Base-by-base conservation (phyloP, 1,284 basidiomycete genomes). In the Polyporus tsugae region DNA sequence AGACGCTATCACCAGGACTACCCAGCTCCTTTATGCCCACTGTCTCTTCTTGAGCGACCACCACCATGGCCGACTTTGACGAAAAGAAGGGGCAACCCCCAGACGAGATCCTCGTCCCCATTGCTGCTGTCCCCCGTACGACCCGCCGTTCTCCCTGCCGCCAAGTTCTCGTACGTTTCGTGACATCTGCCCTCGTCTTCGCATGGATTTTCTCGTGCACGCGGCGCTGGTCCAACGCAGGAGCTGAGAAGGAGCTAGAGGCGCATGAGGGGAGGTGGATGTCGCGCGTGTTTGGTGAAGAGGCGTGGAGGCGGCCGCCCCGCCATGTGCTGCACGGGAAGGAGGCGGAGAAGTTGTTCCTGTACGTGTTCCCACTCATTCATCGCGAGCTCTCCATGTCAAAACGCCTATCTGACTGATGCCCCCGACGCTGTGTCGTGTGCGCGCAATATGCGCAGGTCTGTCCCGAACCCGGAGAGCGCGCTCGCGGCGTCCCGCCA, bases 401-500 rank as follows among this genome's bases (percentile, higher is more conserved):
- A 19, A 46, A 29, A 57, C 39, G 22, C 17, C 22, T 58, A 39
- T 39, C 35, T 39, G 39, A 25, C 22, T 15, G 22, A 13, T 5
- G n/a, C 6, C 25, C 22, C 15, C 13, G 33, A 15, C 11, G 4
- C 13, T 57, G 10, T 38, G 22, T 41, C 19, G 22, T 58, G 60
- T 22, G 39, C 22, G 33, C 52, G 29, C 17, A 33, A 22, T n/a
- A 15, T 62, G 0, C 87, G 38, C 65, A 91, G 89, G 62, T 85
- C 86, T 15, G 80, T 90, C 29, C 90, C 90, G 2, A 85, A 83
- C 70, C 75, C 82, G 10, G 83, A 83, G 62, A 89, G 86, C 72
- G 90, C 90, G 19, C 76, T 89, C 17, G 80, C 80, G 41, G 83
- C 86, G 6, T 92, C 90, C 35, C 86, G 86, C 44, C 78, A 81